Evolutionary conservation across 2,329 filamentous ascomycete genomes (phyloP).

Genomic region (Fusarium napiforme): DNA sequence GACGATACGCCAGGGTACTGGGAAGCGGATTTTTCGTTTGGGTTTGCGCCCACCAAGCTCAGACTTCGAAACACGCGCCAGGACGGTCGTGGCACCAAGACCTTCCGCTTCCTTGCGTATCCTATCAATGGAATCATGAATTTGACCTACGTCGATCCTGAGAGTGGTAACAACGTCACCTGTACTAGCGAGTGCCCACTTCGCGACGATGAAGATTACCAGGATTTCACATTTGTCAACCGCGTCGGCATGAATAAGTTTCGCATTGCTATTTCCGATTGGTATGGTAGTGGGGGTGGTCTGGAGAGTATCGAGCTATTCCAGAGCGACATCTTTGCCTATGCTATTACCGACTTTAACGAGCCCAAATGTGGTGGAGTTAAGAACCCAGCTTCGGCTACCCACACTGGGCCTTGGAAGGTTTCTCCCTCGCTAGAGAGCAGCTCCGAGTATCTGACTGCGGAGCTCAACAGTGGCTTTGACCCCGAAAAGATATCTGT

Average conservation of each 20-base stretch:
- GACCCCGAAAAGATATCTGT: slow-evolving; percentile 72
- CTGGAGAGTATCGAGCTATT: slow-evolving; percentile 88
- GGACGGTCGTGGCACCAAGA: slow-evolving; percentile 86
- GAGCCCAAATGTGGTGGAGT: slow-evolving; percentile 82
- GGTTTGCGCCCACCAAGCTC: slow-evolving; percentile 87
- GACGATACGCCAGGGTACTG: slow-evolving; percentile 83
- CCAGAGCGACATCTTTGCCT: slow-evolving; percentile 84
- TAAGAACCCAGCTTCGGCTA: slow-evolving; percentile 71
- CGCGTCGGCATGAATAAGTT: slow-evolving; percentile 88
- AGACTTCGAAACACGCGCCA: slow-evolving; percentile 88
- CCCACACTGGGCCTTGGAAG: slow-evolving; percentile 78
- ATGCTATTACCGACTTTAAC: slow-evolving; percentile 88
- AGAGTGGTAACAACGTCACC: slow-evolving; percentile 71
- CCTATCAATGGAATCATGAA: slow-evolving; percentile 96
- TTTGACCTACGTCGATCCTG: slow-evolving; percentile 86
- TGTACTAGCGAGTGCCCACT: slow-evolving; percentile 91
- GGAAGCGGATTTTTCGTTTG: slow-evolving; percentile 84
- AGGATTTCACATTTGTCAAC: slow-evolving; percentile 94
- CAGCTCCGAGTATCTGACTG: slow-evolving; percentile 80
- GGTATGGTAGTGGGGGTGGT: slow-evolving; percentile 87
- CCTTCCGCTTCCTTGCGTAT: slow-evolving; percentile 85
- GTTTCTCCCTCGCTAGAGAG: slow-evolving; percentile 74
- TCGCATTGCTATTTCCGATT: slow-evolving; percentile 84
- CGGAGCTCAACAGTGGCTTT: slow-evolving; percentile 67
- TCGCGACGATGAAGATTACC: slow-evolving; percentile 75